Evolutionary conservation across 225 moss, liverwort and hornwort species (phyloP).

Genomic region (Polytrichum formosum): DNA sequence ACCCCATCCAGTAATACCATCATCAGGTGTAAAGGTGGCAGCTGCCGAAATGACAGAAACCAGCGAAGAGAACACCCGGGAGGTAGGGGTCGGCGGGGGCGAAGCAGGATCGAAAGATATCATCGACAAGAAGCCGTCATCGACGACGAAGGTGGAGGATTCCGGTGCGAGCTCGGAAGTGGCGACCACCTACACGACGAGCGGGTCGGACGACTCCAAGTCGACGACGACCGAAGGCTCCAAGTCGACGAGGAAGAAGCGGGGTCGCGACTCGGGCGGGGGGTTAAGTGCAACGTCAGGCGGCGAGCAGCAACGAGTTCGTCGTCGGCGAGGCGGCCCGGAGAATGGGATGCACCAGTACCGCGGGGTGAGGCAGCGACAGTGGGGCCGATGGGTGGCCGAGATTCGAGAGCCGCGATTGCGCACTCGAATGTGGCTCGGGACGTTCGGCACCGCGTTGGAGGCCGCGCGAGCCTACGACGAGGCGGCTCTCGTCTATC

Average conservation of each 20-base stretch:
- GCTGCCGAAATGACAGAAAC: slow-evolving; percentile 1
- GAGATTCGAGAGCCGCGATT: slow-evolving; percentile 65
- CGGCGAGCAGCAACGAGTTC: slow-evolving; percentile 18
- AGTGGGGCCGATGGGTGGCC: slow-evolving; percentile 77
- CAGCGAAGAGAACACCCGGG: background rate
- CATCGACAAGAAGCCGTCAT: too few species aligned
- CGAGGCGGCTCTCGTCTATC: slow-evolving; percentile 59
- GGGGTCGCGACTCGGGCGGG: background rate
- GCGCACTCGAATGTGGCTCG: slow-evolving; percentile 63
- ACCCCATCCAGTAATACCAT: too few species aligned
- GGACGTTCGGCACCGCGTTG: slow-evolving; percentile 56
- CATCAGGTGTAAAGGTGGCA: too few species aligned
- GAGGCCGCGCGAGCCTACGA: slow-evolving; percentile 69
- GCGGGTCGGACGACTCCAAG: slow-evolving; percentile 38
- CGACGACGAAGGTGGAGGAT: slow-evolving; percentile 5
- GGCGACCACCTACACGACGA: slow-evolving; percentile 7
- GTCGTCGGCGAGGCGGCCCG: slow-evolving; percentile 49
- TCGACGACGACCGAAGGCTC: slow-evolving; percentile 3
- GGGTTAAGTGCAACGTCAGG: background rate
- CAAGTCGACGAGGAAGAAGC: slow-evolving; percentile 18
- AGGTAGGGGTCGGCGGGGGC: background rate
- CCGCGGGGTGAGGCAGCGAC: slow-evolving; percentile 63
- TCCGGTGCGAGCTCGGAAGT: slow-evolving; percentile 31
- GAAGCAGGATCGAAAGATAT: background rate
- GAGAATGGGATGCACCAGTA: slow-evolving; percentile 67